Conservation (phyloP, 208 protist genomes). For the Wallacemonas sp. region DNA sequence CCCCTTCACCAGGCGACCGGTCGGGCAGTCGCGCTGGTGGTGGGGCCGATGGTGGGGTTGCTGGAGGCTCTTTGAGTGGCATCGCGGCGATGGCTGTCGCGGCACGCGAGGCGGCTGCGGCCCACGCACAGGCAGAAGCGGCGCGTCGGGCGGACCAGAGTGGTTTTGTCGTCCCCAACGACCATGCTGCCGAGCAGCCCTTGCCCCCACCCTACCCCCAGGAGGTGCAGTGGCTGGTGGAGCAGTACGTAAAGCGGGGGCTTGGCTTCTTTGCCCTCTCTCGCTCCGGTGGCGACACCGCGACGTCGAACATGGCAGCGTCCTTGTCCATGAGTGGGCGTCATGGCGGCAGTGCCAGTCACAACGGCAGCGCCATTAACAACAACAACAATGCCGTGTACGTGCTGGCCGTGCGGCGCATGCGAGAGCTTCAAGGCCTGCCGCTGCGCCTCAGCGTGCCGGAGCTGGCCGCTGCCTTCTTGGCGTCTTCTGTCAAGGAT, state of each 20-base stretch:
- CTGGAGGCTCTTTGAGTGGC: not conserved
- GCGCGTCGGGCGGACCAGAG: not conserved
- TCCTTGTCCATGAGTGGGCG: not conserved
- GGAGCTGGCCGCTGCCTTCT: not conserved
- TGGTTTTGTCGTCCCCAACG: constrained; percentile 19
- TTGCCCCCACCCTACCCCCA: constrained; percentile 26
- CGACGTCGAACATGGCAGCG: not conserved
- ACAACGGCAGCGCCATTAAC: not conserved
- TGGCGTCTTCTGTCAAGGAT: not conserved
- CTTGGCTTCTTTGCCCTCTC: constrained; percentile 22
- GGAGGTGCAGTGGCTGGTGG: constrained; percentile 45
- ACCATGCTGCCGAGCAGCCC: constrained; percentile 33
- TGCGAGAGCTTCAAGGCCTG: constrained; percentile 22
- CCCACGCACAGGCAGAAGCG: not conserved
- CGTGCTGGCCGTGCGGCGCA: constrained; percentile 21
- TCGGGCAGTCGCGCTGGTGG: not conserved
- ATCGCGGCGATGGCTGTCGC: not conserved
- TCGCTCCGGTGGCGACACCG: not conserved
- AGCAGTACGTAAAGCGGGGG: constrained; percentile 50
- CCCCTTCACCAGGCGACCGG: not conserved
- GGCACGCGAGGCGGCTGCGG: not conserved
- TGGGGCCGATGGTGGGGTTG: not conserved
- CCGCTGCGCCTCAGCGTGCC: not conserved
- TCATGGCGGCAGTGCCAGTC: not conserved
- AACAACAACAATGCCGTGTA: constrained; percentile 10